These are phyloP conservation scores for Aureobasidium zeae DNA, from an alignment of 2,329 filamentous ascomycete species.

Conservation along the genomic window DNA sequence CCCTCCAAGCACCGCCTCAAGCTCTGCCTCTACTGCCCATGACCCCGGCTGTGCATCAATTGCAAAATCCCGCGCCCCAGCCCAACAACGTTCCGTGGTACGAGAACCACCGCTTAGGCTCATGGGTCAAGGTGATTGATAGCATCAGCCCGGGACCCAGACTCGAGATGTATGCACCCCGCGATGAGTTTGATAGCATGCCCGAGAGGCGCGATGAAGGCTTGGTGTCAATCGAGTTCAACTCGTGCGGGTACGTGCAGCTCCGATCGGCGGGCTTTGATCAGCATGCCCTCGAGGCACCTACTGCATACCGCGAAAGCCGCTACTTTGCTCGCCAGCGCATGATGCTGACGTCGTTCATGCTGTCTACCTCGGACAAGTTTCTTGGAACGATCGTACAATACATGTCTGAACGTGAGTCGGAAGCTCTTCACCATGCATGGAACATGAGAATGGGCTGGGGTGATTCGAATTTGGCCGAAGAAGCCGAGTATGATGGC, in stretches of 20 bases:
- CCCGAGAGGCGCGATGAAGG: constrained; percentile 23
- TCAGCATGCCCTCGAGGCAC: constrained; percentile 28
- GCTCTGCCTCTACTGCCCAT: not conserved
- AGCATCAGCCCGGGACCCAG: constrained; percentile 41
- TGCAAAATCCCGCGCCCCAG: not conserved
- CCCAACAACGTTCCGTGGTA: constrained; percentile 21
- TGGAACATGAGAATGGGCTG: constrained; percentile 29
- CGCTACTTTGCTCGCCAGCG: constrained; percentile 27
- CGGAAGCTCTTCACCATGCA: constrained; percentile 24
- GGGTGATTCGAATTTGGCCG: constrained; percentile 24
- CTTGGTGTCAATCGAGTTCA: constrained; percentile 41
- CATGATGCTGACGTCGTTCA: constrained; percentile 26
- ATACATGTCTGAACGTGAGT: constrained; percentile 27
- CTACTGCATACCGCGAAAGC: constrained; percentile 16
- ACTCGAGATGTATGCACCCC: constrained; percentile 31
- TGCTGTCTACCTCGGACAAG: constrained; percentile 31
- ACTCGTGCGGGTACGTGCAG: constrained; percentile 53
- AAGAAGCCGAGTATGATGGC: constrained; percentile 35
- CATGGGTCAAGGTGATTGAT: constrained; percentile 44
- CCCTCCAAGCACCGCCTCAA: not conserved
- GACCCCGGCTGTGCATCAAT: too few species aligned
- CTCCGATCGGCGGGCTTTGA: constrained; percentile 30
- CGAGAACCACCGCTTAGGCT: constrained; percentile 33
- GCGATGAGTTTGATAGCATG: constrained; percentile 25
- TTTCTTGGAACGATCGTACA: constrained; percentile 34